A percentile compares a stretch with the other conserved stretches of the same genome.
These are phyloP conservation scores for Dactylellina haptotyla DNA, from an alignment of 2,329 filamentous ascomycete species.

Conservation along the genomic window DNA sequence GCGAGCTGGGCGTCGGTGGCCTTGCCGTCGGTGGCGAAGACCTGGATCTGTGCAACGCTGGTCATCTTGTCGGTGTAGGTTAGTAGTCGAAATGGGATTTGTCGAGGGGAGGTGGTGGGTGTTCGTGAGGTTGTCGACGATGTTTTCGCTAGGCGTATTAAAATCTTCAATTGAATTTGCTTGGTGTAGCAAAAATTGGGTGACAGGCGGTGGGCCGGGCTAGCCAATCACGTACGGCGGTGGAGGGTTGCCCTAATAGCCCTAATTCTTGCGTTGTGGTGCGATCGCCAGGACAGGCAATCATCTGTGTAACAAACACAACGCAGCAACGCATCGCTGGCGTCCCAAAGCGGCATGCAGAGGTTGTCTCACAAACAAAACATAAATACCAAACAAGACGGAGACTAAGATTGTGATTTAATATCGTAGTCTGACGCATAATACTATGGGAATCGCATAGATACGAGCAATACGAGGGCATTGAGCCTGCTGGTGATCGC, in stretches of 20 bases:
- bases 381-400: no score
- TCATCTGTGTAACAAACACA: conserved; percentile 34
- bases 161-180: conserved; percentile 52
- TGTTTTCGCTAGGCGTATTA: conserved; percentile 34
- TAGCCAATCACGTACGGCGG: neutral
- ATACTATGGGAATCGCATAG: no score
- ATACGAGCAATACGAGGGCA: neutral
- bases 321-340: conserved; percentile 1
- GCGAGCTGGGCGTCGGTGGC: conserved; percentile 87
- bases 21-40: conserved; percentile 95
- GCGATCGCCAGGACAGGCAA: conserved; percentile 10
- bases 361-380: no score
- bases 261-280: conserved; percentile 39
- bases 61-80: conserved; percentile 47
- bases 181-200: conserved; percentile 52
- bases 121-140: conserved; percentile 51
- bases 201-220: conserved; percentile 31
- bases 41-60: conserved; percentile 84
- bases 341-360: neutral
- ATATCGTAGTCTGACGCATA: no score
- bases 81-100: conserved; percentile 28
- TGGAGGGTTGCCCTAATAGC: conserved; percentile 52
- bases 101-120: conserved; percentile 20
- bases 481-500: neutral
- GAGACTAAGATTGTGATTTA: no score